Base-by-base conservation (phyloP, 169 alveolate genomes). In the Plasmodium gonderi region DNA sequence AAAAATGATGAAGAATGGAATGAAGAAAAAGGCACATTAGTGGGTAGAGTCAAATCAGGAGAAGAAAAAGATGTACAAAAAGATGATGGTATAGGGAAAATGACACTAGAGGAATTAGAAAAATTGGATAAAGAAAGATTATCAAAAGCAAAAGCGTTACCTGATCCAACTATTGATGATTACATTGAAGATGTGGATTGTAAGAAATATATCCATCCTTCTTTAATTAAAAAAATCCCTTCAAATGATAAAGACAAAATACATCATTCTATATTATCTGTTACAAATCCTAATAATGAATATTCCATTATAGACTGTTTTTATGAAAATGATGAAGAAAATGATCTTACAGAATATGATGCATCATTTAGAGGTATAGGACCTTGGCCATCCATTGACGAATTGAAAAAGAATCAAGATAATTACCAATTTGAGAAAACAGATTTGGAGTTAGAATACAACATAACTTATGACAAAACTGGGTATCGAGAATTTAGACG, bases 271-370 rank as follows among this genome's bases (percentile, higher is more conserved):
- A 44, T 80, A 9, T 67, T 23, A 11, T 75, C 79, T 5, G 1
- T 51, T 29, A 47, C 23, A 0, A 42, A 78, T 42, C 87, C 89
- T 2, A 14, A n/a, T 17, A 26, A 67, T 8, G 76, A 85, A 92
- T 42, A 4, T 36, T 31, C 74, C 45, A 47, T 89, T 29, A 14
- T 79, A 6, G 44, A 77, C 69, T 68, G 95, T 68, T 51, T 79
- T 78, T 60, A 77, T 87, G 91, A 72, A 78, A 94, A 91, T 91
- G 80, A 83, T 69, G 29, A 69, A 38, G 92, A 83, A 29, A 23
- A 83, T 45, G 97, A 95, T 33, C 64, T 95, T 36, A 94, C 97
- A 3, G 97, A 91, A 65, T 95, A 95, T 54, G 97, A 95, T 51
- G 91, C 90, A 12, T 76, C 94, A 8, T 60, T 91, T 42, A 92